Evolutionary conservation across 1,139 yeast species (phyloP).

Genomic region (Keqinozyma sinolaborantium): DNA sequence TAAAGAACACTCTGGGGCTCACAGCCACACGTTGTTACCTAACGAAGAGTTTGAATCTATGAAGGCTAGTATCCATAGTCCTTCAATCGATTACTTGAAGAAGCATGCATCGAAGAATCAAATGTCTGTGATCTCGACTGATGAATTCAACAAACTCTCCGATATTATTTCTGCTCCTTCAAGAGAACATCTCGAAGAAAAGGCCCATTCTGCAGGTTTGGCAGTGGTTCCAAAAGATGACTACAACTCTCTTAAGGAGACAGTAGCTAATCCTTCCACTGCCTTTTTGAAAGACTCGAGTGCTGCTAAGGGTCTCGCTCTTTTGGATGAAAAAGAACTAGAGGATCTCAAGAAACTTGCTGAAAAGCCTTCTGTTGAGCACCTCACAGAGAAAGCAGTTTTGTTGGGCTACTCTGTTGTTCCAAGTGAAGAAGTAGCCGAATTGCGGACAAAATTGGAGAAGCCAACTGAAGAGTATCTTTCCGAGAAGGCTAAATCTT

Average conservation of each 20-base stretch:
- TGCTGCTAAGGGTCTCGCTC: conserved; percentile 9
- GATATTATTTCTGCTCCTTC: conserved; percentile 29
- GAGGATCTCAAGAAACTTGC: conserved; percentile 10
- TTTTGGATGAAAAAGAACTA: conserved; percentile 14
- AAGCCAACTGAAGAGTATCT: conserved; percentile 13
- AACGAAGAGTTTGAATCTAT: conserved; percentile 19
- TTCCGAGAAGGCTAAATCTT: conserved; percentile 10
- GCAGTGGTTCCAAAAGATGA: conserved; percentile 27
- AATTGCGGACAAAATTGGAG: conserved; percentile 14
- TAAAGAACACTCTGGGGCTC: conserved; percentile 13
- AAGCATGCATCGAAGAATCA: conserved; percentile 15
- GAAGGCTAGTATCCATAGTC: conserved; percentile 12
- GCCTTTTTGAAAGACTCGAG: conserved; percentile 14
- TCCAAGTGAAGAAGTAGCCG: conserved; percentile 12
- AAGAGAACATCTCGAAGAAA: conserved; percentile 28
- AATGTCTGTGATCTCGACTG: conserved; percentile 17
- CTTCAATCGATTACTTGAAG: conserved; percentile 17
- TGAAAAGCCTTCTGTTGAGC: conserved; percentile 22
- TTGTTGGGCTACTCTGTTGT: conserved; percentile 15
- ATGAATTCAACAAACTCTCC: conserved; percentile 22
- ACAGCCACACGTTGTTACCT: conserved; percentile 16
- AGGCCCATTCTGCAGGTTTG: conserved; percentile 29
- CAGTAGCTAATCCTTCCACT: conserved; percentile 22
- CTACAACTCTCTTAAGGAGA: conserved; percentile 13
- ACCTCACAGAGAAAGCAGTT: conserved; percentile 16